Percentiles rank a stretch among this genome's conserved stretches.
These are phyloP conservation scores for Mimosa pudica DNA, from an alignment of 306 rosid genomes.

Conservation along the genomic window DNA sequence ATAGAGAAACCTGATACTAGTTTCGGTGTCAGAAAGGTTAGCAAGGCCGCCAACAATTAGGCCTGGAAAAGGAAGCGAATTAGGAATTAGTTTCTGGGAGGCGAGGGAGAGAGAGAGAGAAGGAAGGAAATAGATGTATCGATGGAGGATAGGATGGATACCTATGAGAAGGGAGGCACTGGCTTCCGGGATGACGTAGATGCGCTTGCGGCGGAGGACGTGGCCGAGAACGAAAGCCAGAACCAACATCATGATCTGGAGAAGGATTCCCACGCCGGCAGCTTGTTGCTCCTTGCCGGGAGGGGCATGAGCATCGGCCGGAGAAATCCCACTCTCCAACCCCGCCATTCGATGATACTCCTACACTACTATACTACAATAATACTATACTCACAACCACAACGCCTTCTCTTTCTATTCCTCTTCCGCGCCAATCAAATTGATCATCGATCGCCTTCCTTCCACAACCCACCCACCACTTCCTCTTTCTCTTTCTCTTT, in stretches of 20 bases:
- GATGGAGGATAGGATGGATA: too few relatives aligned
- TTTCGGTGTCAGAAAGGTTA: constrained; percentile 86
- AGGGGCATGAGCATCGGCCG: constrained; percentile 55
- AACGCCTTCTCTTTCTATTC: background rate
- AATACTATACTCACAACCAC: too few relatives aligned
- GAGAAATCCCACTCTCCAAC: constrained; percentile 71
- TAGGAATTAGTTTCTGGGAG: too few relatives aligned
- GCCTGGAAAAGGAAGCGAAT: constrained; percentile 46
- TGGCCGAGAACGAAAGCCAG: constrained; percentile 96
- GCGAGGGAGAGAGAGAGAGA: background rate
- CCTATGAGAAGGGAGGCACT: constrained; percentile 99
- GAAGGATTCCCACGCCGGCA: constrained; percentile 98
- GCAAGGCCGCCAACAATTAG: constrained; percentile 93
- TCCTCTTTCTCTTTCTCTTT: background rate
- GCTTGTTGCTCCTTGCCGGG: constrained; percentile 98
- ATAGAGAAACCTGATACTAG: constrained; percentile 64
- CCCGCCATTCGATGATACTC: constrained; percentile 44
- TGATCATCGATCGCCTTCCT: background rate
- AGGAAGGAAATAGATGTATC: background rate
- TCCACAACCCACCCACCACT: constrained; percentile 22
- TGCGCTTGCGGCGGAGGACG: constrained; percentile 90
- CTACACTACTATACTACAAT: too few relatives aligned
- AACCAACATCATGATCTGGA: constrained; percentile 99
- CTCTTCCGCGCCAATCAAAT: background rate
- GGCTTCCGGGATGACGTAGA: constrained; percentile 93